phyloP scores from a whole-genome alignment of 75 land plant genomes.

The Cupressus sempervirens region DNA sequence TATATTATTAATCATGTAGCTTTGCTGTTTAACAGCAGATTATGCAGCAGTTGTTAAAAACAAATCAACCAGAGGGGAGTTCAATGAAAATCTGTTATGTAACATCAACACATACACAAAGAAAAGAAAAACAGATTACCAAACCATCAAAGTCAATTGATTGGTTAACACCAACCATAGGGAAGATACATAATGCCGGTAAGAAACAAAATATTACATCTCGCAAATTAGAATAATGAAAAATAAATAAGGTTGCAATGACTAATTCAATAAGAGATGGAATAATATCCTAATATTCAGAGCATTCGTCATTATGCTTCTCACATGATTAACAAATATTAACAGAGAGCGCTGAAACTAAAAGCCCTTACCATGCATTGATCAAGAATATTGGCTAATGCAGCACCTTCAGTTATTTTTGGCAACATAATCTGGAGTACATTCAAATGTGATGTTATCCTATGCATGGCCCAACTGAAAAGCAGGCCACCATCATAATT shows the following conservation, averaged over 20 bases:
- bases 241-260: not conserved
- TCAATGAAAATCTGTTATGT: not conserved
- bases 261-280: not conserved
- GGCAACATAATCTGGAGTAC: conserved; percentile 74
- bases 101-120: not conserved
- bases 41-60: not conserved
- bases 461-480: conserved; percentile 98
- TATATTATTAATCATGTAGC: not conserved
- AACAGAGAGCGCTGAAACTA: not conserved
- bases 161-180: not conserved
- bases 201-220: not conserved
- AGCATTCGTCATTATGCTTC: not conserved
- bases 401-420: conserved; percentile 82
- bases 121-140: not conserved
- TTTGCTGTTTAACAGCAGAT: not conserved
- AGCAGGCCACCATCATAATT: conserved; percentile 96
- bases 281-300: not conserved
- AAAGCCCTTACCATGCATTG: conserved; percentile 80
- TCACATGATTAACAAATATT: not conserved
- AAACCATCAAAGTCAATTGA: not conserved
- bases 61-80: not conserved
- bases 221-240: not conserved
- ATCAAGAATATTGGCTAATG: conserved; percentile 79
- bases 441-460: conserved; percentile 67
- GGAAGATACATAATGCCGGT: not conserved